Evolutionary conservation across 129 eudicot genomes (phyloP), one percentile per base, ranked within the genome.

Genomic region (Lonicera japonica): DNA sequence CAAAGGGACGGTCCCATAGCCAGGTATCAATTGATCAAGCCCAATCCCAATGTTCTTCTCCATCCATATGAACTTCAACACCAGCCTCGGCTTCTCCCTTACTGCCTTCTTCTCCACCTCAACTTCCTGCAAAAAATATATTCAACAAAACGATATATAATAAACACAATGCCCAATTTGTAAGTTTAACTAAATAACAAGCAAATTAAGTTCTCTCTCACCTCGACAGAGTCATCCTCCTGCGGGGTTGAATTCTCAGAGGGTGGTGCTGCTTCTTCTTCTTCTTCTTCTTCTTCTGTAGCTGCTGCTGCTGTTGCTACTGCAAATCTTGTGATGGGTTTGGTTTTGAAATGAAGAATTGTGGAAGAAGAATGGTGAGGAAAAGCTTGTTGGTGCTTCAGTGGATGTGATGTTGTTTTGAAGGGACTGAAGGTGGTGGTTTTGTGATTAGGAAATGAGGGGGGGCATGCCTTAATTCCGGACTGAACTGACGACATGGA

Each of bases 1-100:
- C 80, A 94, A 71, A 5, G 99, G 99, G 52, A 83, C 72, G 20
- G 83, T 73, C n/a, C 99, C 99, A 61, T 85, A 83, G 21, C 95
- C 99, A 24, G 87, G 85, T 80, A 94, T 78, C 58, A 56, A 53
- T 68, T 94, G 96, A 69, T 94, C 94, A 18, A 94, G 85, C 25
- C 77, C 96, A 19, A 94, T 79, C 22, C 99, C 99, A 34, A 94
- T 94, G 83, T 94, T 94, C 92, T 94, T 94, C 68, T 94, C 99
- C 99, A 94, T 94, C 99, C 99, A 94, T 60, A 94, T 88, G 74
- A 94, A 94, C 80, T 94, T 94, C 82, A 94, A 67, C 61, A 85
- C 94, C 20, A 94, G 54, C 86, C 79, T 85, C 11, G 99, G 95
- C 70, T 82, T 88, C 60, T 52, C 80, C 58, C 66, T n/a, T 15